Conservation (phyloP, 805 yeast genomes). For the Metschnikowia reukaufii region DNA sequence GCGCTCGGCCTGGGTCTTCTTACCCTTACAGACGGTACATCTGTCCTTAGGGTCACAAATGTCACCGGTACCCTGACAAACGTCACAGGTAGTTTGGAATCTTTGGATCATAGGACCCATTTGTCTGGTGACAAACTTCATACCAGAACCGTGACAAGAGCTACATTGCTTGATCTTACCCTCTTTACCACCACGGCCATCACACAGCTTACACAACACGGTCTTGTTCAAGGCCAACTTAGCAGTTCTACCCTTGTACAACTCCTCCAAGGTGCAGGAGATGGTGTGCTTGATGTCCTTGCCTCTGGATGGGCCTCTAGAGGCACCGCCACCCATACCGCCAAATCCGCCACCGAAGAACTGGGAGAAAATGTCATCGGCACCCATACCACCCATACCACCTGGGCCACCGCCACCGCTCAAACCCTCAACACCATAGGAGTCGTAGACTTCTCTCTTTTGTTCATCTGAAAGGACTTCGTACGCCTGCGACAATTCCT, state of each 20-base stretch:
- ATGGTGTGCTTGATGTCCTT: conserved; percentile 89
- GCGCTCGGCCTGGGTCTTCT: conserved; percentile 82
- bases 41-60: conserved; percentile 82
- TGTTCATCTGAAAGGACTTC: conserved; percentile 85
- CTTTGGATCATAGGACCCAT: conserved; percentile 99
- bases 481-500: conserved; percentile 83
- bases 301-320: conserved; percentile 84
- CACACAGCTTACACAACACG: conserved; percentile 81
- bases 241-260: conserved; percentile 90
- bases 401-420: conserved; percentile 46
- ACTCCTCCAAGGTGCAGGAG: conserved; percentile 83
- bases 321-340: conserved; percentile 61
- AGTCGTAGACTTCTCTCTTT: conserved; percentile 87
- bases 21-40: conserved; percentile 85
- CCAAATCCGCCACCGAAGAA: conserved; percentile 71
- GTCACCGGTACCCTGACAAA: conserved; percentile 90
- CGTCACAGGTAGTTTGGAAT: conserved; percentile 92
- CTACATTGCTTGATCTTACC: conserved; percentile 86
- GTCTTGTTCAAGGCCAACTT: conserved; percentile 94
- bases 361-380: conserved; percentile 75
- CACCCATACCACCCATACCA: conserved; percentile 55
- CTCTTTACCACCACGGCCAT: conserved; percentile 94
- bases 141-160: conserved; percentile 88
- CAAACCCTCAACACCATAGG: conserved; percentile 91
- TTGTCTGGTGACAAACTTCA: conserved; percentile 89